Base-by-base conservation (phyloP, 129 eudicot species). In the Apium graveolens region DNA sequence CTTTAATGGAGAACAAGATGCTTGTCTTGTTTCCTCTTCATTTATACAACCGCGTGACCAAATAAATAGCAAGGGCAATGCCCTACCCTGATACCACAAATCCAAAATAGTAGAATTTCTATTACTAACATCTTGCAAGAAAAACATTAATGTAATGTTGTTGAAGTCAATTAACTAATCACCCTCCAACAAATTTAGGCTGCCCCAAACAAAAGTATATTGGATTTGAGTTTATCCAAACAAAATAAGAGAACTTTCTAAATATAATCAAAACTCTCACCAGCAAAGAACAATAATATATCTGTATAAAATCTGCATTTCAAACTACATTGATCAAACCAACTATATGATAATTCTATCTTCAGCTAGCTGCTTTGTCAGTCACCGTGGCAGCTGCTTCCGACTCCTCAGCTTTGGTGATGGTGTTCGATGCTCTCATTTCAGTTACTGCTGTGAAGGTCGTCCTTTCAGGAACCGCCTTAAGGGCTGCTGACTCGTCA, bases 391-490 rank as follows among this genome's bases (percentile, higher is more conserved):
- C 76, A 57, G 91, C 80, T 63, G 80, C 82, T 41, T 81, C 45
- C 12, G 90, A 51, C 35, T 85, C 87, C 76, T 86, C 89, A 75
- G 82, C 88, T 82, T 91, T 83, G 80, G 85, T 87, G 70, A 87
- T 84, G 76, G 72, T 24, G 35, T 87, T 79, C 37, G 91, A 78
- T 39, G 84, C 70, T 31, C 78, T 51, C 80, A 79, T 86, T 26
- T 76, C 76, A n/a, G 81, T 73, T 72, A 43, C 76, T 34, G 81
- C 62, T 63, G 77, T 24, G 43, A 87, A 81, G 34, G 90, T 80
- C 35, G 78, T 53, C 78, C 76, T 85, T 26, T 74, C 80, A 32
- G 80, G 74, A 79, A 44, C 78, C 31, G 81, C 69, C 72, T 78
- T 74, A 48, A 89, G 76, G 74, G 80, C 80, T 46, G 86, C 49